phyloP scores from a whole-genome alignment of 257 asterid species.

The Perilla frutescens region DNA sequence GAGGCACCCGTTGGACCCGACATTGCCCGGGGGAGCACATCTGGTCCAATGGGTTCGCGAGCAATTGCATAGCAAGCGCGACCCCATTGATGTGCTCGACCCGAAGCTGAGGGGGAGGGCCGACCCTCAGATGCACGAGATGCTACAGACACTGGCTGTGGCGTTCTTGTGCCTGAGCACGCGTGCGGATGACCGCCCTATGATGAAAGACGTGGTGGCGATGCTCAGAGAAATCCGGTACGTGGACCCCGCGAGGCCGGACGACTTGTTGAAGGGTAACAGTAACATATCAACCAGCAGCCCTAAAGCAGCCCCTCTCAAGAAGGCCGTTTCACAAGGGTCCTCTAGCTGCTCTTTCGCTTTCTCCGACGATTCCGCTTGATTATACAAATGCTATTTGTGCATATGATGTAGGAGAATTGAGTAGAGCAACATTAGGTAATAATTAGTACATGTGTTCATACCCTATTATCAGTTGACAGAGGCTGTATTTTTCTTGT shows the following conservation, averaged over 20 bases:
- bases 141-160: slow-evolving; percentile 91
- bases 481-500: slow-evolving; percentile 42
- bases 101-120: slow-evolving; percentile 91
- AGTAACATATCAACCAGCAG: slow-evolving; percentile 40
- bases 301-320: slow-evolving; percentile 52
- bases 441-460: slow-evolving; percentile 23
- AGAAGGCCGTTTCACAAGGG: slow-evolving; percentile 58
- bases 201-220: slow-evolving; percentile 94
- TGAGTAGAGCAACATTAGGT: slow-evolving; percentile 33
- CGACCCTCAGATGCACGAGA: slow-evolving; percentile 93
- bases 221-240: slow-evolving; percentile 84
- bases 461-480: slow-evolving; percentile 30
- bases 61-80: slow-evolving; percentile 63
- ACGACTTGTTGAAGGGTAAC: slow-evolving; percentile 69
- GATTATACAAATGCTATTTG: slow-evolving; percentile 25
- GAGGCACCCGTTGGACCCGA: slow-evolving; percentile 92
- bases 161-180: slow-evolving; percentile 81
- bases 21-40: slow-evolving; percentile 83
- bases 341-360: slow-evolving; percentile 88
- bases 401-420: slow-evolving; percentile 44
- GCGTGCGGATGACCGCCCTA: slow-evolving; percentile 77
- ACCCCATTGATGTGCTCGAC: slow-evolving; percentile 76
- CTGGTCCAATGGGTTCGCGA: slow-evolving; percentile 88
- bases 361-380: slow-evolving; percentile 79
- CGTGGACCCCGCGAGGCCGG: slow-evolving; percentile 58